Evolutionary conservation across 23 red algal genomes (phyloP).

Genomic region (Gracilariopsis chorda): DNA sequence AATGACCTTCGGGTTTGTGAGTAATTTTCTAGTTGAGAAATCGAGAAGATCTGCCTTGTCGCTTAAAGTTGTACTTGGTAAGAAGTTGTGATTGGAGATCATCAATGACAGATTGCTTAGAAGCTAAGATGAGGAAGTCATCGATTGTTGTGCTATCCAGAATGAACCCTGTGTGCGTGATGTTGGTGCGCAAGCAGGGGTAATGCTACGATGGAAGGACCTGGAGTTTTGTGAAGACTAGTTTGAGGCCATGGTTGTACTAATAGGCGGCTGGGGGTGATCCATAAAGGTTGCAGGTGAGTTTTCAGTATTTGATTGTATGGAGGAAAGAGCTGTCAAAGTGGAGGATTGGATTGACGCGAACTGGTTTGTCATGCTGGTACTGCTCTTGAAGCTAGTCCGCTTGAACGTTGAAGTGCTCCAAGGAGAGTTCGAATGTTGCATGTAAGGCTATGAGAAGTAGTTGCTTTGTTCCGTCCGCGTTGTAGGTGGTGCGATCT

Average conservation of each 20-base stretch:
- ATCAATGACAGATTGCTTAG: too few relatives aligned
- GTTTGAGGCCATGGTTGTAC: neutral
- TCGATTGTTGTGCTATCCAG: neutral
- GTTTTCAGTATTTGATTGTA: too few relatives aligned
- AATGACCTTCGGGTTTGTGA: too few relatives aligned
- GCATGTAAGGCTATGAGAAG: neutral
- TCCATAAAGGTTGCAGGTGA: neutral
- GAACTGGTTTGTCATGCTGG: neutral
- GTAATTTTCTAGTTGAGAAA: too few relatives aligned
- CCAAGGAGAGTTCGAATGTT: neutral
- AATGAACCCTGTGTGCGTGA: neutral
- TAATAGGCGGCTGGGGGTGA: neutral
- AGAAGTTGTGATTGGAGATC: too few relatives aligned
- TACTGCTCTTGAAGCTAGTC: neutral
- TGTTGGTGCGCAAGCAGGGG: neutral
- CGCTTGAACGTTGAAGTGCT: neutral
- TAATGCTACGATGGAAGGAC: neutral
- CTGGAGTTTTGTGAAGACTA: neutral
- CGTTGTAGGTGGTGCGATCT: neutral
- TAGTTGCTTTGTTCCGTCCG: neutral
- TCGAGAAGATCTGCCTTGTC: too few relatives aligned
- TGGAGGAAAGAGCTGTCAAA: too few relatives aligned
- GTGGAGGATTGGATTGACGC: neutral
- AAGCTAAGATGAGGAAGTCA: neutral
- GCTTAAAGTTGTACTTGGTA: too few relatives aligned